Base-by-base conservation (phyloP, 2,329 filamentous ascomycete genomes). In the Trichophyton rubrum region DNA sequence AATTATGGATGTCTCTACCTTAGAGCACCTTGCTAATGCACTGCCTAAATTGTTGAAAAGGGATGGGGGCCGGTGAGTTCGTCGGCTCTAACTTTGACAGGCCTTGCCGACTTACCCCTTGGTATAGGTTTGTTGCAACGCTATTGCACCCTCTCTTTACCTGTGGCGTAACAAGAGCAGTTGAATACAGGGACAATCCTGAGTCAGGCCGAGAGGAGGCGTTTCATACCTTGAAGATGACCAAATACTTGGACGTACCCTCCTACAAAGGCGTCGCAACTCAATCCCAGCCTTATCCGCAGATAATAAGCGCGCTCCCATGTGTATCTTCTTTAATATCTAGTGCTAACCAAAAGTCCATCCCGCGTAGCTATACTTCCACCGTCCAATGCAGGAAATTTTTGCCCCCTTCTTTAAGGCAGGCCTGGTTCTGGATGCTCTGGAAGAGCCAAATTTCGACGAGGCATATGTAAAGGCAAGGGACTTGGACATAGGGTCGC, bases 101-200 rank as follows among this genome's bases (percentile, higher is more conserved):
- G 53, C 9, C 17, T 20, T 15, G 17, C 27, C 13, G 7, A 40
- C 35, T 62, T 38, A 62, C 41, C 17, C 17, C 24, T 38, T 56
- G 20, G 58, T 47, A 57, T 56, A 77, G 76, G 33, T 79, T 79
- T 63, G 74, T 77, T n/a, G 75, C 73, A 0, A 77, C 76, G 0
- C 64, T 79, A 43, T 74, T 80, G 7, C 78, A 80, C 61, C 78
- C 78, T 4, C 79, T 80, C 68, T 76, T 78, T 64, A 80, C 78
- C 3, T 75, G 76, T 1, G 73, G 72, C 1, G 71, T 73, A 1
- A 67, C 71, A 6, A 73, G 75, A 3, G 68, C 69, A 22, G 69
- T 80, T 45, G 70, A 75, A n/a, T 63, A 76, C n/a, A 67, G 64
- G 20, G 72, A 72, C 45, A 68, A 77, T 56, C 68, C 69, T 0